Base-by-base conservation (phyloP, 768 basidiomycete genomes). In the Suillus paluster region DNA sequence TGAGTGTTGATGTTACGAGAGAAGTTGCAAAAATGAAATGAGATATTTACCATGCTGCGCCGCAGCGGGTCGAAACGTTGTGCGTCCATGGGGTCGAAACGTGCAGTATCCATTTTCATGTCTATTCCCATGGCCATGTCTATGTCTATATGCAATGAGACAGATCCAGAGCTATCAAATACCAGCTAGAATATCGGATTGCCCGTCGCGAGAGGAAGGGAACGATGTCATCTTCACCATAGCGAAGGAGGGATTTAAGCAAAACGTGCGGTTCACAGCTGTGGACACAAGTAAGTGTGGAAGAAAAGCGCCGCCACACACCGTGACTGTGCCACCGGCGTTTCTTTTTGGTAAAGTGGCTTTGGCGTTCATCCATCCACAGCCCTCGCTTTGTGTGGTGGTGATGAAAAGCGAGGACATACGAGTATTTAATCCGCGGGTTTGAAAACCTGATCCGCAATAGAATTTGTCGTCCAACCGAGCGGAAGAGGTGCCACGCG, bases 41-140 rank as follows among this genome's bases (percentile, higher is more conserved):
- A 30, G 54, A 46, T 64, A 74, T 69, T 38, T 21, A 76, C 73
- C 63, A 65, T 65, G 63, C 60, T 50, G 49, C 49, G 49, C 49
- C 30, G 48, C 30, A 30, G 30, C 6, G 30, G 30, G 30, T 30
- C 30, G 6, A 30, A 30, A 30, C 30, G 30, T 30, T 30, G 30
- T 30, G 30, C 30, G 30, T 30, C 30, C 30, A 30, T 30, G 30
- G 30, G 30, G 30, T 30, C 30, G 30, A 6, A 30, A 6, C 30
- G 30, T 30, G 30, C 30, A 30, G 30, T n/a, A n/a, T n/a, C n/a
- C n/a, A n/a, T 6, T 30, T 30, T 30, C 30, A 6, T 30, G 30
- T 30, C 30, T 30, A 6, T 30, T 30, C 6, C 6, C 30, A 30
- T 30, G 30, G 3, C 30, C 6, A 30, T 30, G 30, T 30, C 4